A percentile compares a stretch with the other conserved stretches of the same genome.
phyloP scores from a whole-genome alignment of 306 rosid species.

The Arachis hypogaea region DNA sequence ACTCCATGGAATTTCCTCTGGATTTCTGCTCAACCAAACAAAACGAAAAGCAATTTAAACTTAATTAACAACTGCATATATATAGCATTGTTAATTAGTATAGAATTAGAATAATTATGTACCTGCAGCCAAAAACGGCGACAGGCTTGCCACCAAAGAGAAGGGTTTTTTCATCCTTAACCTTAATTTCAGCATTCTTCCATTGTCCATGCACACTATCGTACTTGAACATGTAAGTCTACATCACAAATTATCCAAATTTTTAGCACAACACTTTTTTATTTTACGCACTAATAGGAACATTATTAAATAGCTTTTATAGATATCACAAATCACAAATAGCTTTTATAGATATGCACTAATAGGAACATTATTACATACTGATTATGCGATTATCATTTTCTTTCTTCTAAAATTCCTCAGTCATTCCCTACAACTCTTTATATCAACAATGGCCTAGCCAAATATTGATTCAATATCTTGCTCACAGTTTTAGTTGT shows the following conservation, averaged over 20 bases:
- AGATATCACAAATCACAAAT: too few relatives aligned
- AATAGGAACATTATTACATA: too few relatives aligned
- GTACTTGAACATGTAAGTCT: slow-evolving; percentile 64
- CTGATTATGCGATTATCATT: too few relatives aligned
- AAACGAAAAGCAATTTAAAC: neutral
- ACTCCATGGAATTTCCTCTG: slow-evolving; percentile 52
- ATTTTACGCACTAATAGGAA: too few relatives aligned
- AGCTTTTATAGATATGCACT: too few relatives aligned
- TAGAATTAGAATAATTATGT: slow-evolving; percentile 11
- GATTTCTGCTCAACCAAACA: slow-evolving; percentile 23
- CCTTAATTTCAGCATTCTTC: slow-evolving; percentile 44
- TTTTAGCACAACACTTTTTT: neutral
- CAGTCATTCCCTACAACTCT: too few relatives aligned
- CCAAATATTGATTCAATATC: too few relatives aligned
- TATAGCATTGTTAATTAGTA: too few relatives aligned
- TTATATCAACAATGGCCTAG: too few relatives aligned
- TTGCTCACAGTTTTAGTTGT: too few relatives aligned
- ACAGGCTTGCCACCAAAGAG: slow-evolving; percentile 46
- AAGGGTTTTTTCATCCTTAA: slow-evolving; percentile 55
- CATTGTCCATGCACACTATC: slow-evolving; percentile 55
- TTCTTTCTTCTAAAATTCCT: too few relatives aligned
- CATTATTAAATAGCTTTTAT: too few relatives aligned
- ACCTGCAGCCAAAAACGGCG: slow-evolving; percentile 51
- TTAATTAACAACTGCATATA: neutral
- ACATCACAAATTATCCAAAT: slow-evolving; percentile 5